phyloP scores from a whole-genome alignment of 179 eudicot genomes.

The Actinidia arguta region DNA sequence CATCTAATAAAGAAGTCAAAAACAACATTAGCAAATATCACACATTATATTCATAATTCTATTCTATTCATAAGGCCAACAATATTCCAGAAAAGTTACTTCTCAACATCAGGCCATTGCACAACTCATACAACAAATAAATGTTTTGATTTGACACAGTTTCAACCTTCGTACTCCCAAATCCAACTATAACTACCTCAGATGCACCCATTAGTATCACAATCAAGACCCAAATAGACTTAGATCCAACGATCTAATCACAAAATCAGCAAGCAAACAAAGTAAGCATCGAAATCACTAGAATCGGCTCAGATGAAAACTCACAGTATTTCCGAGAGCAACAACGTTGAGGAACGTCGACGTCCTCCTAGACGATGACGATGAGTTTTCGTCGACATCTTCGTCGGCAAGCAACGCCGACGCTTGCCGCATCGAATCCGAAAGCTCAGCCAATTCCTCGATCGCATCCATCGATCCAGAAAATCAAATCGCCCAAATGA shows the following conservation, averaged over 20 bases:
- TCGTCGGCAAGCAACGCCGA: constrained; percentile 89
- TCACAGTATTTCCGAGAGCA: constrained; percentile 91
- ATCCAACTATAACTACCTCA: background rate
- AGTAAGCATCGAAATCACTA: background rate
- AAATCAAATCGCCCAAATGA: background rate
- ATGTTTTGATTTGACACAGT: background rate
- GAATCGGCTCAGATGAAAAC: constrained; percentile 23
- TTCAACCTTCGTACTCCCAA: background rate
- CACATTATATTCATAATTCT: background rate
- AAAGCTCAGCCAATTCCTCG: constrained; percentile 84
- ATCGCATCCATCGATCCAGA: constrained; percentile 81
- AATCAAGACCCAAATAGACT: constrained; percentile 43
- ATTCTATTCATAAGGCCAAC: background rate
- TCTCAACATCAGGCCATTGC: background rate
- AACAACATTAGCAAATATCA: constrained; percentile 1
- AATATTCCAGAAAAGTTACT: background rate
- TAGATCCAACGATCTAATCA: constrained; percentile 31
- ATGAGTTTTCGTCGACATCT: constrained; percentile 69
- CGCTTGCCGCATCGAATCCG: constrained; percentile 97
- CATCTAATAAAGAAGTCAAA: background rate
- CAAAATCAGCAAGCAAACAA: background rate
- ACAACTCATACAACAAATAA: background rate
- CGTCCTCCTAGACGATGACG: constrained; percentile 56
- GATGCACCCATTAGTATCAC: background rate
- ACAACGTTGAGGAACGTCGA: constrained; percentile 91